Percentiles rank a stretch among this genome's conserved stretches.
These are phyloP conservation scores for Globisporangium polare DNA, from an alignment of 352 stramenopile genomes.

Conservation along the genomic window DNA sequence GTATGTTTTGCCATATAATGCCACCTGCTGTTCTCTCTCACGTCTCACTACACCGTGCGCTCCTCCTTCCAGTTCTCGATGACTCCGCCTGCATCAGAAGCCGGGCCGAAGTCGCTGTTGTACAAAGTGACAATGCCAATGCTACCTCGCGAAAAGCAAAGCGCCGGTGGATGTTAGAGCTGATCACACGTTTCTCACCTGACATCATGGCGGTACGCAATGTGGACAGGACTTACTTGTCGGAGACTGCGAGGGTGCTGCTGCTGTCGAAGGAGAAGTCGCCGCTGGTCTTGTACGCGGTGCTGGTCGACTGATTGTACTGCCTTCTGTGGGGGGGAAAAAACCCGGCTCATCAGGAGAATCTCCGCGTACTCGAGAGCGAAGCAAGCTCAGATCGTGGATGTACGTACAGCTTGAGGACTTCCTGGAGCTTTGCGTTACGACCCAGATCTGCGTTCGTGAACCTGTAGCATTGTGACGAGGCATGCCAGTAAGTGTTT, in stretches of 20 bases:
- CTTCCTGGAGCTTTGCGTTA: conserved; percentile 21
- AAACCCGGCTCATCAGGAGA: background rate
- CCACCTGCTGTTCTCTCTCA: background rate
- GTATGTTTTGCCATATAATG: background rate
- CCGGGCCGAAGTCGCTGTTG: conserved; percentile 10
- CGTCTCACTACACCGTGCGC: conserved; percentile 9
- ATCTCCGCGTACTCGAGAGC: background rate
- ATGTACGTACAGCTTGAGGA: conserved; percentile 31
- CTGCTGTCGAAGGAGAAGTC: conserved; percentile 55
- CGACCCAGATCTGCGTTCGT: conserved; percentile 27
- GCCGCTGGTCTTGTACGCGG: conserved; percentile 70
- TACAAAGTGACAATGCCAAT: conserved; percentile 56
- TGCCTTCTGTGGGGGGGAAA: conserved; percentile 4
- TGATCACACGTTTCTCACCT: background rate
- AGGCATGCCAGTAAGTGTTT: background rate
- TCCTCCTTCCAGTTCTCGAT: conserved; percentile 14
- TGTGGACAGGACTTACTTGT: conserved; percentile 45
- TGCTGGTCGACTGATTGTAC: conserved; percentile 11
- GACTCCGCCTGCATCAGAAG: background rate
- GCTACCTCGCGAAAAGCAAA: conserved; percentile 19
- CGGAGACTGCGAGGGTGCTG: conserved; percentile 56
- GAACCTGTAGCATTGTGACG: conserved; percentile 26
- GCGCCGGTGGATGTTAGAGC: conserved; percentile 1
- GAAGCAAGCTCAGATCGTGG: background rate
- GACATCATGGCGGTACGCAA: background rate